Conservation (phyloP, 1,139 yeast genomes). For the Blastobotrys serpentis region DNA sequence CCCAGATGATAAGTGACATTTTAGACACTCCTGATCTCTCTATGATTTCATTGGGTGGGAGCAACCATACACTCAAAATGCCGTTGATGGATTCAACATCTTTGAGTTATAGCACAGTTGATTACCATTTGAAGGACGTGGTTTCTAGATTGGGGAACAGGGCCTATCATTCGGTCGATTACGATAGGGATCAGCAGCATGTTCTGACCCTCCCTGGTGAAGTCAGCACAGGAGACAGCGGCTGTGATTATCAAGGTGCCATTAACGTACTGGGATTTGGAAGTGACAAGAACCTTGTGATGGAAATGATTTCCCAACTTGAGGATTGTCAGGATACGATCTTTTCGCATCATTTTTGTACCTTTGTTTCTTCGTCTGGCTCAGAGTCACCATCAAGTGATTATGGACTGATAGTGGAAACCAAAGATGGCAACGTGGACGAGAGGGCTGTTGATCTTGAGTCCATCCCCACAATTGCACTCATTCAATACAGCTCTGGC, state of each 20-base stretch:
- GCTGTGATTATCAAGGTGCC: neutral
- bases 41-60: constrained; percentile 20
- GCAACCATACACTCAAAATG: constrained; percentile 24
- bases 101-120: neutral
- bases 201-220: neutral
- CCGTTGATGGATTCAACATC: constrained; percentile 18
- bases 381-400: neutral
- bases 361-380: neutral
- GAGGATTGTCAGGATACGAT: neutral
- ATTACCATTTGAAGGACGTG: neutral
- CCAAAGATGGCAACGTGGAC: neutral
- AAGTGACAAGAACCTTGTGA: neutral
- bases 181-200: neutral
- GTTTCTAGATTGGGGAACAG: neutral
- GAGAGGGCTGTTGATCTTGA: neutral
- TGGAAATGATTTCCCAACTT: neutral
- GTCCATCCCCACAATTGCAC: neutral
- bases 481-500: neutral
- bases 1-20: neutral
- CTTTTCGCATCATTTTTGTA: neutral
- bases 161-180: neutral
- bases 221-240: neutral
- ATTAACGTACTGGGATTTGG: constrained; percentile 5
- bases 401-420: neutral
- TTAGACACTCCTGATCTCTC: constrained; percentile 18